A percentile compares a stretch with the other conserved stretches of the same genome.
These are phyloP conservation scores for Candida schatavii DNA, from an alignment of 805 yeast genomes.

Conservation along the genomic window DNA sequence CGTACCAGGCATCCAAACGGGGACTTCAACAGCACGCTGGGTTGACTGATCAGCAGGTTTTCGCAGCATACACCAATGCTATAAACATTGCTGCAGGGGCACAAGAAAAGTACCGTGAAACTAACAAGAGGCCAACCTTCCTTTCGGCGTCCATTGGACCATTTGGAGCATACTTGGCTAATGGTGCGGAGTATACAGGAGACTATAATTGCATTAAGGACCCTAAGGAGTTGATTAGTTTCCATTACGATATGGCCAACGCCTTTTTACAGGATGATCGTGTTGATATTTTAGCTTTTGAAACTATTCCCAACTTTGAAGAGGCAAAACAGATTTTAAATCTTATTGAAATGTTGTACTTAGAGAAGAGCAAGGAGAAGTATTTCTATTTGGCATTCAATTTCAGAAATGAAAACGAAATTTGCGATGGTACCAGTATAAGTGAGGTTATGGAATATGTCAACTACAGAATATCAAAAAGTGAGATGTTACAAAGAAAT, in stretches of 20 bases:
- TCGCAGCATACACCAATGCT: constrained; percentile 21
- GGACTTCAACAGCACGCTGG: constrained; percentile 30
- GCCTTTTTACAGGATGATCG: constrained; percentile 35
- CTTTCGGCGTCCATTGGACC: constrained; percentile 71
- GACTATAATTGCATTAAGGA: constrained; percentile 44
- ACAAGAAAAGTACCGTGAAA: constrained; percentile 3
- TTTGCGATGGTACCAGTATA: constrained; percentile 33
- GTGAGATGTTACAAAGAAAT: constrained; percentile 13
- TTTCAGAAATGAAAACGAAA: constrained; percentile 18
- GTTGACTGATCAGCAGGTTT: constrained; percentile 14
- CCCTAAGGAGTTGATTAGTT: constrained; percentile 35
- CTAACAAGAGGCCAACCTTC: constrained; percentile 9
- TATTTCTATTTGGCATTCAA: constrained; percentile 47
- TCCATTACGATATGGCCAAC: constrained; percentile 49
- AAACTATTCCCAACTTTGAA: constrained; percentile 63
- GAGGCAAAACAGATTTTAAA: constrained; percentile 54
- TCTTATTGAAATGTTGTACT: constrained; percentile 28
- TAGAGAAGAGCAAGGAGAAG: constrained; percentile 17
- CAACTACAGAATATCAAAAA: constrained; percentile 2
- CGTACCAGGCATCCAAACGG: constrained; percentile 56
- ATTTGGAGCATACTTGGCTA: constrained; percentile 65
- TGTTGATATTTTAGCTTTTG: constrained; percentile 61
- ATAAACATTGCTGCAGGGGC: constrained; percentile 23
- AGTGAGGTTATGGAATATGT: constrained; percentile 18
- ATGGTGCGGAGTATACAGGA: constrained; percentile 75